These are phyloP conservation scores for Termitomyces sp. DNA, from an alignment of 768 basidiomycete genomes.

Conservation along the genomic window DNA sequence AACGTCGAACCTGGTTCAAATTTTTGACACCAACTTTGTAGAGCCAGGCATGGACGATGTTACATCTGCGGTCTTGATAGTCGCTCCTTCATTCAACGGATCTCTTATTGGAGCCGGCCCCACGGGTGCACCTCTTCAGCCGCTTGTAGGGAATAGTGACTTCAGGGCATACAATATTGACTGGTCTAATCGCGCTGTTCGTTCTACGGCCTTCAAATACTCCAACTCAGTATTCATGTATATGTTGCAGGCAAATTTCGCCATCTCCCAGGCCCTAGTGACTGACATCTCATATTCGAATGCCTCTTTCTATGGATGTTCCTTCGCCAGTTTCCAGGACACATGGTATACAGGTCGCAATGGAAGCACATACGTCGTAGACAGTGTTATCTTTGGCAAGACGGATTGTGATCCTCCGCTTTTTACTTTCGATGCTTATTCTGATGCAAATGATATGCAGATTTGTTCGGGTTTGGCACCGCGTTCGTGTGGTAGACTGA, in stretches of 20 bases:
- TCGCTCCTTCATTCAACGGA: slow-evolving; percentile 50
- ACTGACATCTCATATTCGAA: slow-evolving; percentile 61
- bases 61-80: slow-evolving; percentile 49
- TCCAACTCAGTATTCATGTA: background rate
- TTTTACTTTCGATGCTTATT: background rate
- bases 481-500: slow-evolving; percentile 30
- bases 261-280: slow-evolving; percentile 57
- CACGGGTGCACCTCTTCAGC: slow-evolving; percentile 47
- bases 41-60: slow-evolving; percentile 45
- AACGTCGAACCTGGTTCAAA: slow-evolving; percentile 48
- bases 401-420: slow-evolving; percentile 47
- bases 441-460: slow-evolving; percentile 19
- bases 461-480: slow-evolving; percentile 57
- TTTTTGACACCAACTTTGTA: slow-evolving; percentile 45
- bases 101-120: slow-evolving; percentile 58
- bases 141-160: slow-evolving; percentile 46
- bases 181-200: slow-evolving; percentile 61
- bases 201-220: slow-evolving; percentile 13
- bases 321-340: slow-evolving; percentile 58
- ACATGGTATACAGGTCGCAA: slow-evolving; percentile 62
- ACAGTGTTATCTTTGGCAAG: slow-evolving; percentile 57
- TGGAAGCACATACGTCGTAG: slow-evolving; percentile 52
- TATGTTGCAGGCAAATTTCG: slow-evolving; percentile 39
- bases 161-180: slow-evolving; percentile 66
- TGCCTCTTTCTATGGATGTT: slow-evolving; percentile 61